Evolutionary conservation across 2,329 filamentous ascomycete species (phyloP), one percentile per base, ranked within the genome.

Genomic region (Lasiodiplodia theobromae): DNA sequence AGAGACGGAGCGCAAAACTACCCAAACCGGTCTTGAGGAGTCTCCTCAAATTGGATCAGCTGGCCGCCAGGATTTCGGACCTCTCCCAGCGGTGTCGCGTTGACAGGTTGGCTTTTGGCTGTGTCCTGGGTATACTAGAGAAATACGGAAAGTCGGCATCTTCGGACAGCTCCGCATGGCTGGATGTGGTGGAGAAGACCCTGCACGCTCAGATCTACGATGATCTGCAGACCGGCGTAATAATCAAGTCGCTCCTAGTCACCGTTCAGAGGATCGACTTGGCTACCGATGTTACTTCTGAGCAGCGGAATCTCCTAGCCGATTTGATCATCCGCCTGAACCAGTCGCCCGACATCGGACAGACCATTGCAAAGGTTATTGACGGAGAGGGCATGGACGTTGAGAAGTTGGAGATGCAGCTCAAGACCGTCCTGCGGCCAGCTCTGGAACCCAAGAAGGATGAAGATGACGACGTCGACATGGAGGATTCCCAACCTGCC

Each of bases 371-470:
- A 70, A 84, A 84, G n/a, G 86, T 90, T 4, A 86, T 95, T 47
- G 83, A 88, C 44, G 87, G 91, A 51, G 86, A 88, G 8, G 87
- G 90, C 14, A 85, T 93, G 69, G 91, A 96, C 74, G 86, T 96
- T 54, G 88, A 93, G 70, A 86, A 89, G 58, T 81, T 96, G 21
- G 92, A 96, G 79, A 86, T 92, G 80, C 91, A 88, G 72, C 84
- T 96, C 23, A 90, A 92, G 67, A 87, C 90, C 10, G 87, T 89
- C 11, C 87, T 94, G 70, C 66, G 70, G 75, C 87, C 90, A 12
- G 71, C 73, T 10, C 44, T 76, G 14, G 68, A 71, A 12, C 69
- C 73, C 21, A 64, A 71, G 8, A 52, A 72, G 4, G 72, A 76
- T 3, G 58, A 68, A 18, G 69, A 70, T 23, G 85, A 86, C 34